A percentile compares a stretch with the other conserved stretches of the same genome.
phyloP scores from a whole-genome alignment of 129 eudicot species.

The Oenanthe sinensis region DNA sequence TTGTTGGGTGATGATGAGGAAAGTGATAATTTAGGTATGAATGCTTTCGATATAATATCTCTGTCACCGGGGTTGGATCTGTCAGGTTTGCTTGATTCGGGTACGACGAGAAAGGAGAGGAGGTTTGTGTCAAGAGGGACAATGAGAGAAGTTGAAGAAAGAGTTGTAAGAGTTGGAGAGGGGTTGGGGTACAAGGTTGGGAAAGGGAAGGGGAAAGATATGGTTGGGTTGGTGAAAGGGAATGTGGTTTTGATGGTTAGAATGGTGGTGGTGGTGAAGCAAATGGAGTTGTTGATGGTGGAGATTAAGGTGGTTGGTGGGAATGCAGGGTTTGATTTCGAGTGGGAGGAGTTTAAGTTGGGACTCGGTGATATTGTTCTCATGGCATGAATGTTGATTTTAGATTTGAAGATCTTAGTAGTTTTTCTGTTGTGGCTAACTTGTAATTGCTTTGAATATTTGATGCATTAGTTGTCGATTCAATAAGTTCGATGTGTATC shows the following conservation, averaged over 20 bases:
- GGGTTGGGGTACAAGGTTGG: constrained; percentile 45
- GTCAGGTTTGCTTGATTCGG: constrained; percentile 55
- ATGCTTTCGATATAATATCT: constrained; percentile 79
- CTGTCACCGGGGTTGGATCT: constrained; percentile 74
- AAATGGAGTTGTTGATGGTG: constrained; percentile 48
- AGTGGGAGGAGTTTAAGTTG: constrained; percentile 58
- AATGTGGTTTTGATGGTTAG: constrained; percentile 33
- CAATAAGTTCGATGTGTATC: too few species aligned
- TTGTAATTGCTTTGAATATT: too few species aligned
- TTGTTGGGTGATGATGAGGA: constrained; percentile 12
- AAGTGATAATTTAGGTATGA: constrained; percentile 22
- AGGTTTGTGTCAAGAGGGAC: constrained; percentile 36
- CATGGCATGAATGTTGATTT: constrained; percentile 33
- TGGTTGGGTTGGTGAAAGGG: constrained; percentile 50
- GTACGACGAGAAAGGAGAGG: constrained; percentile 30
- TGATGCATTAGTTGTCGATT: too few species aligned
- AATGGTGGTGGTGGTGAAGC: constrained; percentile 59
- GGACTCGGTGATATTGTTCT: constrained; percentile 50
- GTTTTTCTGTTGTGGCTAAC: too few species aligned
- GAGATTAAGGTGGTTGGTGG: constrained; percentile 55
- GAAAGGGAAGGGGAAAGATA: constrained; percentile 30
- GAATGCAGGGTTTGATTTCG: constrained; percentile 33
- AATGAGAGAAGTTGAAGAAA: constrained; percentile 43
- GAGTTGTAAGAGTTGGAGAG: constrained; percentile 39
- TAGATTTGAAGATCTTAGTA: background rate